Evolutionary conservation across 768 basidiomycete genomes (phyloP).

Genomic region (Russula abietina): DNA sequence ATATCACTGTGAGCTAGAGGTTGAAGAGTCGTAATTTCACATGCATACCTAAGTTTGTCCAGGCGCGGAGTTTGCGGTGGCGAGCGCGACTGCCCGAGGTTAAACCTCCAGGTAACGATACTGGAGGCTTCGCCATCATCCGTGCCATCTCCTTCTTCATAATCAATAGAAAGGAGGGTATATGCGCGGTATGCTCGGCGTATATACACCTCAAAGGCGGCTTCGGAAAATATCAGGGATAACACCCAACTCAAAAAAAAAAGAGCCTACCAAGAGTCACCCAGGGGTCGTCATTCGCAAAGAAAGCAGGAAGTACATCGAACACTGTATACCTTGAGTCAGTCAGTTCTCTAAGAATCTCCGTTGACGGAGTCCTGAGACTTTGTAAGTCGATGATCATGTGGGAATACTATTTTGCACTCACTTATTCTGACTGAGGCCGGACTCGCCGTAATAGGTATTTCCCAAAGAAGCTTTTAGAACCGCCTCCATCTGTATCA

Average conservation of each 20-base stretch:
- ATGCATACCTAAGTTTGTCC: constrained; percentile 39
- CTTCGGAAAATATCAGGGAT: constrained; percentile 35
- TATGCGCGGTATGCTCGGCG: constrained; percentile 95
- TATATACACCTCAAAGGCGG: constrained; percentile 93
- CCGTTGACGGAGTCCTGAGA: constrained; percentile 69
- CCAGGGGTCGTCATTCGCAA: constrained; percentile 79
- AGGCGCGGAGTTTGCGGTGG: constrained; percentile 79
- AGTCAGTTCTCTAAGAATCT: constrained; percentile 85
- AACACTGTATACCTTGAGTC: constrained; percentile 96
- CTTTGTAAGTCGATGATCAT: background rate
- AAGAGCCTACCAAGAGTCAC: constrained; percentile 64
- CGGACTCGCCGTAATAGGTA: constrained; percentile 85
- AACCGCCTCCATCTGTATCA: constrained; percentile 89
- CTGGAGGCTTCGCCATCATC: constrained; percentile 80
- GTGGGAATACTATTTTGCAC: background rate
- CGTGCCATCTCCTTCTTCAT: constrained; percentile 82
- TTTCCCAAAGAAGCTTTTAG: constrained; percentile 83
- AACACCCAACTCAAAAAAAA: background rate
- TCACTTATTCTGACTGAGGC: constrained; percentile 50
- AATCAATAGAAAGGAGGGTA: constrained; percentile 83
- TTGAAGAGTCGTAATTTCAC: background rate
- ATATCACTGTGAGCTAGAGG: constrained; percentile 7
- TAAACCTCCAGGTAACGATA: constrained; percentile 92
- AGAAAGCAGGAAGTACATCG: constrained; percentile 95
- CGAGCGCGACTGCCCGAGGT: constrained; percentile 81